These are phyloP conservation scores for Puccinia horiana DNA, from an alignment of 1,284 basidiomycete species.

Conservation along the genomic window DNA sequence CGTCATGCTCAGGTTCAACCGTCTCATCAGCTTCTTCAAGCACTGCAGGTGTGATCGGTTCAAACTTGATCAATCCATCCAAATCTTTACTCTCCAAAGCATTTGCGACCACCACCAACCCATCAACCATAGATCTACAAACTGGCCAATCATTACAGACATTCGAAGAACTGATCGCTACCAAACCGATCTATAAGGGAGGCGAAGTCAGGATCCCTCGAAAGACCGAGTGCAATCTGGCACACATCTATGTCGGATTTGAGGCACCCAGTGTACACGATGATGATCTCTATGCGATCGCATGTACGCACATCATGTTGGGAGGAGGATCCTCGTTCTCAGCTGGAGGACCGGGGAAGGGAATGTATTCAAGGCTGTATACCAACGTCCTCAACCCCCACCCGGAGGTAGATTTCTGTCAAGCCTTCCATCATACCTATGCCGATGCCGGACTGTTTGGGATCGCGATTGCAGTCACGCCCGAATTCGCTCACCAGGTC, in stretches of 20 bases:
- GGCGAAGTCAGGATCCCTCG: constrained; percentile 40
- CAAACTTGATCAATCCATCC: neutral
- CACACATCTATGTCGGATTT: constrained; percentile 44
- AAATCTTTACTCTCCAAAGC: constrained; percentile 41
- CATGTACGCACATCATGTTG: constrained; percentile 47
- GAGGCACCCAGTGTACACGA: constrained; percentile 38
- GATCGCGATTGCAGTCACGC: constrained; percentile 42
- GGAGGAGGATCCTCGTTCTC: constrained; percentile 48
- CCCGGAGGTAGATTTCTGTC: constrained; percentile 46
- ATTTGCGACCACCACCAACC: constrained; percentile 18
- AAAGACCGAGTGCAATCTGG: constrained; percentile 16
- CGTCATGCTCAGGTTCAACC: neutral
- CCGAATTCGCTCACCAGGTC: constrained; percentile 26
- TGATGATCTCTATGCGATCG: constrained; percentile 43
- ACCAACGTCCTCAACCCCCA: constrained; percentile 47
- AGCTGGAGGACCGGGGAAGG: constrained; percentile 48
- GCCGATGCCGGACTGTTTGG: constrained; percentile 47
- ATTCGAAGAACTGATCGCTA: constrained; percentile 40
- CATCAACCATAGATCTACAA: constrained; percentile 21
- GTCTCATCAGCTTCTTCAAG: neutral
- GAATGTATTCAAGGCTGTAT: constrained; percentile 49
- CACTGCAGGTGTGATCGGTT: neutral
- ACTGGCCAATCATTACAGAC: constrained; percentile 31
- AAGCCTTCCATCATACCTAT: constrained; percentile 48
- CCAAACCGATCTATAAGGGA: constrained; percentile 32